Base-by-base conservation (phyloP, 202 grass and related monocot species). In the Dendrocalamus latiflorus region DNA sequence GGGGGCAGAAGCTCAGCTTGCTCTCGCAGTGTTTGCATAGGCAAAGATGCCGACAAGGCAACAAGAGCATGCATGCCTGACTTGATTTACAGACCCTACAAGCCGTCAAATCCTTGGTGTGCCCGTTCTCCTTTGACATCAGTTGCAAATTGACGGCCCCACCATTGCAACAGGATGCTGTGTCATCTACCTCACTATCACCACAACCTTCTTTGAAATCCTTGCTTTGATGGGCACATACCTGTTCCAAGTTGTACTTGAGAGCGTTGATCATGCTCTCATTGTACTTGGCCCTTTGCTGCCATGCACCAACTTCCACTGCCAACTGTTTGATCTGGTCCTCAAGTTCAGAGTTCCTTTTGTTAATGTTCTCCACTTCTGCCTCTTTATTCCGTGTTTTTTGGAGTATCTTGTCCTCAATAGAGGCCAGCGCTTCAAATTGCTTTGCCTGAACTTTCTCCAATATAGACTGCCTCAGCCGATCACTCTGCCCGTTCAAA, bases 171-270 rank as follows among this genome's bases (percentile, higher is more conserved):
- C 92, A 98, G n/a, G 92, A 98, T 43, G 89, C 91, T 6, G 89
- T 91, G 66, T 98, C 91, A 84, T 95, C 95, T 50, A 98, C 90
- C 93, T 98, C 95, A 0, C 93, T 98, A 80, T 98, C 96, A 5
- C 96, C 96, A 16, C 96, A 98, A n/a, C 96, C 93, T 98, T 98
- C 96, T 49, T 93, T 93, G 80, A 91, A 91, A 78, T 93, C 89
- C 66, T 92, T 91, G 89, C 85, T 93, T 81, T 98, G 96, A 69
- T 95, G 96, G n/a, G 93, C 93, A 75, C 84, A 98, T 65, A 95
- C 90, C 79, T 98, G 92, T 22, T 95, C 95, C 44, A 99, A 59
- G 70, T 93, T 99, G 83, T 95, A 94, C 77, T 99, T 99, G 60
- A 99, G 93, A 83, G 93, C 89, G 65, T 72, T 95, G 28, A 99